Base-by-base conservation (phyloP, 768 basidiomycete species). In the Mycena sanguinolenta region DNA sequence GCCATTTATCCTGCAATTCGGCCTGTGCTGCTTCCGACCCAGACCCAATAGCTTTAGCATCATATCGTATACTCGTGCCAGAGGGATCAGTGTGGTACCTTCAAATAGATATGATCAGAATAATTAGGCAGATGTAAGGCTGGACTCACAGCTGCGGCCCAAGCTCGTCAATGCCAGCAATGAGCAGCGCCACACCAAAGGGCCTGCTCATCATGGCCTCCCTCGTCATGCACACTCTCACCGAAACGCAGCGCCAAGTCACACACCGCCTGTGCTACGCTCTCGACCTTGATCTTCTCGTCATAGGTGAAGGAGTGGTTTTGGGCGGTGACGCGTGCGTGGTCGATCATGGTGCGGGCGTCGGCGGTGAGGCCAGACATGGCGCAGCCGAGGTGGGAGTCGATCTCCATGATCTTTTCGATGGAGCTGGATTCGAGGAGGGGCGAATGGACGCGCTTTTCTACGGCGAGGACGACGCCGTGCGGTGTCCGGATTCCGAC, bases 371-470 rank as follows among this genome's bases (percentile, higher is more conserved):
- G 88, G 36, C 94, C 94, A 54, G 95, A 97, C 97, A 99, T 98
- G 67, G 98, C 98, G 75, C 97, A 98, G 13, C 96, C 98, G 69
- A 99, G 90, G 84, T 99, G 98, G 16, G 81, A 74, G 84, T 99
- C 98, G 77, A 99, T 99, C 85, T 99, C 98, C 97, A 99, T 98
- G 79, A 99, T 99, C 87, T 99, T 99, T 81, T 99, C 97, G 78
- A 99, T 96, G 64, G 96, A 97, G 72, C 89, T 93, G 46, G 96
- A 91, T 84, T 98, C 98, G 76, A 99, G 90, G 57, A 99, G 89
- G 13, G 96, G 95, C 0, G 97, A 98, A 81, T 98, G 96, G 61
- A 98, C 95, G 81, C 98, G 96, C 84, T 99, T 99, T 86, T 99
- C 98, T 74, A 99, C 96, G 63, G 90, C 98, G 67, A 99, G 92